Base-by-base conservation (phyloP, 2,329 filamentous ascomycete genomes). In the Emydomyces testavorans region DNA sequence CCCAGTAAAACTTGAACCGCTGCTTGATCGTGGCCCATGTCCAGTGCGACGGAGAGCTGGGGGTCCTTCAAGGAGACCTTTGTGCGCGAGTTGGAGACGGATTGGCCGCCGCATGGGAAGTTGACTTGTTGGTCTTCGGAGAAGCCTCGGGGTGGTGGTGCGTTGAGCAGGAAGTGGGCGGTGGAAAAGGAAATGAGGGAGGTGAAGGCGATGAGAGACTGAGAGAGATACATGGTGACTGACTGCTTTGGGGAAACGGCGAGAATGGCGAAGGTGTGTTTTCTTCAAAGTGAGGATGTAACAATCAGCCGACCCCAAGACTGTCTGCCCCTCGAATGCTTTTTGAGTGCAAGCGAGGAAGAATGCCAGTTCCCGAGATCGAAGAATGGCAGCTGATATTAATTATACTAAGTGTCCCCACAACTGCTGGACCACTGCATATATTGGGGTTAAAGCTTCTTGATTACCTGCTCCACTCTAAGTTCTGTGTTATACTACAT, bases 161-260 rank as follows among this genome's bases (percentile, higher is more conserved):
- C 78, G 29, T 68, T 60, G 60, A 80, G 68, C 2, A 67, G 58
- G 65, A 78, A 80, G 58, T 80, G 77, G 13, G 76, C 76, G 34
- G 72, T 63, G 15, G 67, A 65, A 38, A 73, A 55, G 48, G 72
- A 65, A 39, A 69, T 61, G 48, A 73, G 60, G 46, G 65, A 58
- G 52, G 70, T 57, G 45, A 72, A 54, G 43, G 71, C 65, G 41
- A 70, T 62, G 48, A 72, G 58, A 43, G 65, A 56, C 51, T 70
- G 37, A 43, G 34, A 24, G 48, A 65, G 47, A 51, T 62, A 60
- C 63, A 60, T 62, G 28, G 35, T n/a, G n/a, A n/a, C 20, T 32
- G 35, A 15, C 11, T 6, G 7, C 20, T 42, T 31, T 8, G 13
- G n/a, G n/a, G n/a, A 16, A 13, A 16, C 6, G 2, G 15, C 6